Evolutionary conservation across 2,329 filamentous ascomycete species (phyloP).

Genomic region (Colletotrichum agaves): DNA sequence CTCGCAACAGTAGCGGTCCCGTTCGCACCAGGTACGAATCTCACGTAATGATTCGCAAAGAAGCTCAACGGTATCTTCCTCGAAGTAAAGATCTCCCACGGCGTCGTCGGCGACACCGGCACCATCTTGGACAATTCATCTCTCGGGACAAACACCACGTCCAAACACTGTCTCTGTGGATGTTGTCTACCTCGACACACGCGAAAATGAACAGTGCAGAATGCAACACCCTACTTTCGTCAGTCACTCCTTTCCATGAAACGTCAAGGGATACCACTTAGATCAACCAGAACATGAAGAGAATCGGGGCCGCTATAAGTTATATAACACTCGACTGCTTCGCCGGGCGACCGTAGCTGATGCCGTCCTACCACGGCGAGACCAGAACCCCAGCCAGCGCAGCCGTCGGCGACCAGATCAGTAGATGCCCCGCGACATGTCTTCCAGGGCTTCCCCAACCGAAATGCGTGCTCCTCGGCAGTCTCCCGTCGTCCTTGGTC

Average conservation of each 20-base stretch:
- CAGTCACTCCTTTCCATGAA: neutral
- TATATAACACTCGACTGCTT: neutral
- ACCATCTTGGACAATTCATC: slow-evolving; percentile 25
- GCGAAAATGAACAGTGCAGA: slow-evolving; percentile 38
- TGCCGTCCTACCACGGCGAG: neutral
- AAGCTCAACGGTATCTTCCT: slow-evolving; percentile 30
- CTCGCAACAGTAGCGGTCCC: slow-evolving; percentile 35
- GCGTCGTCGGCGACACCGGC: slow-evolving; percentile 34
- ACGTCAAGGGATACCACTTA: neutral
- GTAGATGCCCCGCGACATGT: slow-evolving; percentile 29
- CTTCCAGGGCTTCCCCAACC: slow-evolving; percentile 18
- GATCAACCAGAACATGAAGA: slow-evolving; percentile 32
- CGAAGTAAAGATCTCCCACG: slow-evolving; percentile 30
- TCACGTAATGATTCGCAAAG: slow-evolving; percentile 38
- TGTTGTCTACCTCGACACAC: slow-evolving; percentile 35
- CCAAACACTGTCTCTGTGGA: slow-evolving; percentile 21
- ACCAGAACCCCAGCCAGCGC: neutral
- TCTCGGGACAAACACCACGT: slow-evolving; percentile 35
- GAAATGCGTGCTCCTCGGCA: slow-evolving; percentile 21
- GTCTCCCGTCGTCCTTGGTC: slow-evolving; percentile 1
- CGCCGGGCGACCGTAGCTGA: neutral
- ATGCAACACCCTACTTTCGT: slow-evolving; percentile 12
- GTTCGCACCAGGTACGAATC: slow-evolving; percentile 33
- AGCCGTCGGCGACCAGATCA: slow-evolving; percentile 24
- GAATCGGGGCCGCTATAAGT: neutral